Evolutionary conservation across 1,284 basidiomycete species (phyloP).

Genomic region (Ceratobasidium sp.): DNA sequence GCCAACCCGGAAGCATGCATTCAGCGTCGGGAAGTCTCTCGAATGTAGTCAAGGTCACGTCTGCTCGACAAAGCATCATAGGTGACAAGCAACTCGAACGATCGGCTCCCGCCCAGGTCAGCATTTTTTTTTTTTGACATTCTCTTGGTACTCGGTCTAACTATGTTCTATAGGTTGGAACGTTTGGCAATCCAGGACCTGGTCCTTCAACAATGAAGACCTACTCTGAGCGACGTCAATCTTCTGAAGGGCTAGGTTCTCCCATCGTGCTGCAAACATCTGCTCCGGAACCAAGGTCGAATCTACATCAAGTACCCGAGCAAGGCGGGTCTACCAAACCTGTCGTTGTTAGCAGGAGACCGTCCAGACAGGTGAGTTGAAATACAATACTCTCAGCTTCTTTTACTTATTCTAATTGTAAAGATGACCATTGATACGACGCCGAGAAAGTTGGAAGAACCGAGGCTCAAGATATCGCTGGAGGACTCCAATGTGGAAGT

Average conservation of each 20-base stretch:
- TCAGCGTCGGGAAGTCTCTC: conserved; percentile 24
- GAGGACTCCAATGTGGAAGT: not conserved
- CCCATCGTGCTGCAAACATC: conserved; percentile 11
- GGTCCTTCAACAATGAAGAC: conserved; percentile 34
- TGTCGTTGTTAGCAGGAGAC: not conserved
- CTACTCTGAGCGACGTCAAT: conserved; percentile 22
- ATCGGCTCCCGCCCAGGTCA: not conserved
- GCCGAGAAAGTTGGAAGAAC: not conserved
- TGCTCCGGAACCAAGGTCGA: not conserved
- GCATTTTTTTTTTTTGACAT: not conserved
- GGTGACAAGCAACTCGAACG: not conserved
- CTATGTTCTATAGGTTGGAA: not conserved
- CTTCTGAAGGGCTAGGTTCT: not conserved
- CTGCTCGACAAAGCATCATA: not conserved
- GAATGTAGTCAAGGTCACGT: not conserved
- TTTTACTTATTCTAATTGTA: not conserved
- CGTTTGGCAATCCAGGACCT: conserved; percentile 29
- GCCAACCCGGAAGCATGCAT: conserved; percentile 25
- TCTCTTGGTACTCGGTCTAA: not conserved
- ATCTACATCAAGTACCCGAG: not conserved
- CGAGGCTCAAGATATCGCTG: not conserved
- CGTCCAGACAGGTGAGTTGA: conserved; percentile 4
- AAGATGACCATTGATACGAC: not conserved
- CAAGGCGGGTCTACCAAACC: not conserved
- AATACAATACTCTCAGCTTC: not conserved